Conservation (phyloP, 2,329 filamentous ascomycete species). For the Pseudovirgaria hyperparasitica region DNA sequence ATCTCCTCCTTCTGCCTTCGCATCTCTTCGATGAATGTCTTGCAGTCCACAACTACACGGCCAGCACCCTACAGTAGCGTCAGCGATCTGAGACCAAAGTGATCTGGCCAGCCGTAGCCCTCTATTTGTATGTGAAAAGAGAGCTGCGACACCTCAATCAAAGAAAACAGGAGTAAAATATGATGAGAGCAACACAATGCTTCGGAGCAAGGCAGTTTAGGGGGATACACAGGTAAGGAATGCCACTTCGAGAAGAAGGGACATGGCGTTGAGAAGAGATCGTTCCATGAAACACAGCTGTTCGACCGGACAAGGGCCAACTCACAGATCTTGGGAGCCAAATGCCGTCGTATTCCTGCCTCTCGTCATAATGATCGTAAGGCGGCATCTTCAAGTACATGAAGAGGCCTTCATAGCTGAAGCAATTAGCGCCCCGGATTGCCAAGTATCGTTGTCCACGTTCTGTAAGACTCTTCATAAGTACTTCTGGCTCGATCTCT, state of each 20-base stretch:
- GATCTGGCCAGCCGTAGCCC: too few species aligned
- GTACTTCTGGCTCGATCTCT: slow-evolving; percentile 2
- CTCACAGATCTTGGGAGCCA: slow-evolving; percentile 8
- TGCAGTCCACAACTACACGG: slow-evolving; percentile 13
- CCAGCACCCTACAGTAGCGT: slow-evolving; percentile 10
- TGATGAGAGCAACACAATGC: too few species aligned
- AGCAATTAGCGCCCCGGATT: slow-evolving; percentile 5
- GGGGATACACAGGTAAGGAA: too few species aligned
- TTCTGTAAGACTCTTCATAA: slow-evolving; percentile 6
- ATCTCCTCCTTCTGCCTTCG: slow-evolving; percentile 4
- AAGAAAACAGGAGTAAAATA: too few species aligned
- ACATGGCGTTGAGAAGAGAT: slow-evolving; percentile 3
- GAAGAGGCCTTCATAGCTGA: slow-evolving; percentile 11
- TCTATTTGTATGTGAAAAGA: too few species aligned
- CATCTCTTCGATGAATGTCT: slow-evolving; percentile 13
- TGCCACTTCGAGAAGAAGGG: too few species aligned
- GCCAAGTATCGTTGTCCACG: slow-evolving; percentile 8
- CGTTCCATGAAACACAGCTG: background rate
- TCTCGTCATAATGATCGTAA: slow-evolving; percentile 9
- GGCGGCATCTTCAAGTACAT: slow-evolving; percentile 11
- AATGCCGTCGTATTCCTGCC: slow-evolving; percentile 4
- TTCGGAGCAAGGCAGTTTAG: too few species aligned
- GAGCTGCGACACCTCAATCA: too few species aligned
- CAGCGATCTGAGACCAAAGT: too few species aligned
- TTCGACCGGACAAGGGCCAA: too few species aligned